Evolutionary conservation across 1,139 yeast genomes (phyloP).

Genomic region (Williopsis jadinii): DNA sequence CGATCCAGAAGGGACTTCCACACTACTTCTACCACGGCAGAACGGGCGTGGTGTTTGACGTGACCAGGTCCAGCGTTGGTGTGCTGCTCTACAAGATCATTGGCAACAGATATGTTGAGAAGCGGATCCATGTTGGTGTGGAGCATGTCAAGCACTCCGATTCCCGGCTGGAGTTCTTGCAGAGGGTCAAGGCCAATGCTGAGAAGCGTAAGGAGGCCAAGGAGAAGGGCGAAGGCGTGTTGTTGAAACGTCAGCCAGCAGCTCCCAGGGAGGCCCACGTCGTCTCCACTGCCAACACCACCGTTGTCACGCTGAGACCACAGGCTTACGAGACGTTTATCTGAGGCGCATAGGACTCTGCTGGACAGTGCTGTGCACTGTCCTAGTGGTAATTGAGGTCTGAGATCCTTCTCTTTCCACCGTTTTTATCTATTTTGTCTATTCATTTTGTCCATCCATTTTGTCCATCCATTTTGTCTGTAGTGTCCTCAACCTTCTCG

Average conservation of each 20-base stretch:
- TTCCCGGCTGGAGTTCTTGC: slow-evolving; percentile 96
- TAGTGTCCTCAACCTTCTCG: too few species aligned
- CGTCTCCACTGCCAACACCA: slow-evolving; percentile 66
- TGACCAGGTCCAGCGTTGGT: slow-evolving; percentile 96
- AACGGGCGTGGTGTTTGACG: slow-evolving; percentile 97
- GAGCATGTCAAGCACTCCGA: slow-evolving; percentile 99
- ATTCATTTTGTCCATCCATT: too few species aligned
- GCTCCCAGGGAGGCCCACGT: slow-evolving; percentile 88
- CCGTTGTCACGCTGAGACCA: slow-evolving; percentile 95
- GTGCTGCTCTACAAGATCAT: slow-evolving; percentile 94
- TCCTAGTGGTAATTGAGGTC: too few species aligned
- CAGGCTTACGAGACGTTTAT: slow-evolving; percentile 98
- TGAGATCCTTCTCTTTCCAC: too few species aligned
- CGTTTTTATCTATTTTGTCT: too few species aligned
- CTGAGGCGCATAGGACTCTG: slow-evolving; percentile 33
- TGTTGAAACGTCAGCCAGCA: slow-evolving; percentile 96
- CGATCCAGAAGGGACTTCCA: slow-evolving; percentile 99
- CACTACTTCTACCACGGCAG: slow-evolving; percentile 99
- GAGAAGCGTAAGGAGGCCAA: slow-evolving; percentile 88
- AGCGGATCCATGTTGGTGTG: slow-evolving; percentile 94
- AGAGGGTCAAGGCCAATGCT: slow-evolving; percentile 94
- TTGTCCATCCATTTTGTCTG: too few species aligned
- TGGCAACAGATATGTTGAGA: slow-evolving; percentile 96
- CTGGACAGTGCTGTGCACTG: too few species aligned
- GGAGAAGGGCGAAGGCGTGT: slow-evolving; percentile 81